A percentile compares a stretch with the other conserved stretches of the same genome.
Conservation (phyloP, 441 rosid genomes). For the Aleurites moluccanus region DNA sequence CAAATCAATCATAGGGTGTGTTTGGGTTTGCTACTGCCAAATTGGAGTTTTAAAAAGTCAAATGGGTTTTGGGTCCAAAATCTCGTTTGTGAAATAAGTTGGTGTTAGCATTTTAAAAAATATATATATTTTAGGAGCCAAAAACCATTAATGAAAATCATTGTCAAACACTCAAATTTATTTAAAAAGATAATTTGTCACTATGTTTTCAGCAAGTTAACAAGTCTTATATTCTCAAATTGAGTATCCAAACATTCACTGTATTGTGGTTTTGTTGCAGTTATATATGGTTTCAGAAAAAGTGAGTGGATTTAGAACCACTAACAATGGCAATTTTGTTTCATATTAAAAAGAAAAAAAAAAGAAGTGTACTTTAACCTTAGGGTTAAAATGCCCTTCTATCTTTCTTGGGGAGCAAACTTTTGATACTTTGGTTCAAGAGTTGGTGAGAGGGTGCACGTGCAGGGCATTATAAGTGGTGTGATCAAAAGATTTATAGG, state of each 20-base stretch:
- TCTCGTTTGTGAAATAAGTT: no score
- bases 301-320: neutral
- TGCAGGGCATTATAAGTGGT: constrained; percentile 24
- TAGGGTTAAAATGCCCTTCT: constrained; percentile 20
- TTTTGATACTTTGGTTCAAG: constrained; percentile 18
- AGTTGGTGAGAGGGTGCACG: constrained; percentile 22
- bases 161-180: no score
- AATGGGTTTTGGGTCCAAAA: no score
- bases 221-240: no score
- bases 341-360: neutral
- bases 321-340: neutral
- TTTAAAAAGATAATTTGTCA: no score
- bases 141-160: no score
- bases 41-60: no score
- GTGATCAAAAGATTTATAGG: constrained; percentile 24
- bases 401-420: constrained; percentile 16
- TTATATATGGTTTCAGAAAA: neutral
- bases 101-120: no score
- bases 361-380: constrained; percentile 20
- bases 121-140: no score
- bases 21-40: no score
- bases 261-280: neutral
- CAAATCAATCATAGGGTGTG: constrained; percentile 22
- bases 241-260: no score
- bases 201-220: no score